A percentile compares a stretch with the other conserved stretches of the same genome.
These are phyloP conservation scores for Pleurotus salmoneostramineus DNA, from an alignment of 768 basidiomycete genomes.

Conservation along the genomic window DNA sequence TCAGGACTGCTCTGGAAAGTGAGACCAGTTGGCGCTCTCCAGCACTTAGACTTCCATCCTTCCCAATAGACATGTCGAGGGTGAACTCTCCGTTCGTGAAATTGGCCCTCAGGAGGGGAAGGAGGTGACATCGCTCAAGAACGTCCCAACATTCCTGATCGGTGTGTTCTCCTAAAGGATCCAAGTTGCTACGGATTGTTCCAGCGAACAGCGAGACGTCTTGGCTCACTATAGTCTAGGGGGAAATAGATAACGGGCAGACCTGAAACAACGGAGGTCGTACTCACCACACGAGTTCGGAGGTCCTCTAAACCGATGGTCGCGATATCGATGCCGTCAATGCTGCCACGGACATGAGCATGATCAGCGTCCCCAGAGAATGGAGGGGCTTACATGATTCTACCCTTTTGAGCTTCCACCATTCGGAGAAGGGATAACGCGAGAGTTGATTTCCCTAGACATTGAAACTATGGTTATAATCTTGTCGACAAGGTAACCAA, in stretches of 20 bases:
- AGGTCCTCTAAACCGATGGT: slow-evolving; percentile 68
- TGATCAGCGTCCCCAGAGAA: neutral
- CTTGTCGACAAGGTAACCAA: neutral
- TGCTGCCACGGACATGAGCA: slow-evolving; percentile 24
- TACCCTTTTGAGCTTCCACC: slow-evolving; percentile 53
- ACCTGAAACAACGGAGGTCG: neutral
- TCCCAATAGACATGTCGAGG: slow-evolving; percentile 62
- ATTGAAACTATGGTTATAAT: neutral
- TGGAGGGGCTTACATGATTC: slow-evolving; percentile 44
- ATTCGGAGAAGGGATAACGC: slow-evolving; percentile 59
- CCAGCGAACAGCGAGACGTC: slow-evolving; percentile 75
- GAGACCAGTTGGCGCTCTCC: slow-evolving; percentile 78
- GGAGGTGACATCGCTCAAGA: slow-evolving; percentile 61
- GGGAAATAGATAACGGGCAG: neutral
- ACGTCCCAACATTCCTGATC: slow-evolving; percentile 63
- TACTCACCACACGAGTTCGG: slow-evolving; percentile 52
- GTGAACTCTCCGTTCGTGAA: slow-evolving; percentile 26
- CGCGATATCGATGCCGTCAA: slow-evolving; percentile 69
- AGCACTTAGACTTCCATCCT: slow-evolving; percentile 61
- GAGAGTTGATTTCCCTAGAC: slow-evolving; percentile 51
- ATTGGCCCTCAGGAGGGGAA: slow-evolving; percentile 35
- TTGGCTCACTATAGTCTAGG: slow-evolving; percentile 69
- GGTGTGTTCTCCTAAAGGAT: slow-evolving; percentile 58
- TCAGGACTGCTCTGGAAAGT: slow-evolving; percentile 63
- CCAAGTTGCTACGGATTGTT: slow-evolving; percentile 68